A percentile compares a stretch with the other conserved stretches of the same genome.
These are phyloP conservation scores for Malus asiatica DNA, from an alignment of 306 rosid species.

Conservation along the genomic window DNA sequence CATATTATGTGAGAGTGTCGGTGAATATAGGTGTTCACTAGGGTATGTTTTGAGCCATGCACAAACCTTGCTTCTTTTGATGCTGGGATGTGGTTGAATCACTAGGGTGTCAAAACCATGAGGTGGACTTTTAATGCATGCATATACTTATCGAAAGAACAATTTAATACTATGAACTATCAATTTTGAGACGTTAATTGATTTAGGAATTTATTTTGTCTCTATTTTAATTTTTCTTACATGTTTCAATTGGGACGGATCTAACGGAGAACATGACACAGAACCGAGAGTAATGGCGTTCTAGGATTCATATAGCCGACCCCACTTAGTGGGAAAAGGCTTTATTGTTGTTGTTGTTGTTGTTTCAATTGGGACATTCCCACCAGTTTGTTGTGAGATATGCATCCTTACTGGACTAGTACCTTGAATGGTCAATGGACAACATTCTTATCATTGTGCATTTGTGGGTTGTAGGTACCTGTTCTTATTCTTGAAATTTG, in stretches of 20 bases:
- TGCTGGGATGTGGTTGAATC: background rate
- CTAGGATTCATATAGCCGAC: no score
- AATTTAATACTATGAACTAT: background rate
- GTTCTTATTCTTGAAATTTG: slow-evolving; percentile 85
- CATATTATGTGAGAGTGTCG: background rate
- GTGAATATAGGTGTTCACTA: background rate
- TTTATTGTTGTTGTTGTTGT: no score
- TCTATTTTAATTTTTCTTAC: background rate
- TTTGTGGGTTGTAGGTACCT: slow-evolving; percentile 55
- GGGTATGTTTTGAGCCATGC: background rate
- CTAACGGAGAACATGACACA: no score
- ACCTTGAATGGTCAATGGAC: background rate
- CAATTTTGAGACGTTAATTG: background rate
- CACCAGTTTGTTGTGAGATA: background rate
- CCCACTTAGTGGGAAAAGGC: no score
- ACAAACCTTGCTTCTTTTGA: background rate
- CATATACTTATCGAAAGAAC: background rate
- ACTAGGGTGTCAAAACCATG: background rate
- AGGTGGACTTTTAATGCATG: background rate
- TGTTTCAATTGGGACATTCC: background rate
- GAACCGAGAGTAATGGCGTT: no score
- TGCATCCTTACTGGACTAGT: background rate
- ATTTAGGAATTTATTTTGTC: background rate
- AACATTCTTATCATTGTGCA: background rate
- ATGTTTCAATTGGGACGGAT: background rate